A percentile compares a stretch with the other conserved stretches of the same genome.
These are phyloP conservation scores for Penicillium sp. DNA, from an alignment of 2,329 filamentous ascomycete species.

Conservation along the genomic window DNA sequence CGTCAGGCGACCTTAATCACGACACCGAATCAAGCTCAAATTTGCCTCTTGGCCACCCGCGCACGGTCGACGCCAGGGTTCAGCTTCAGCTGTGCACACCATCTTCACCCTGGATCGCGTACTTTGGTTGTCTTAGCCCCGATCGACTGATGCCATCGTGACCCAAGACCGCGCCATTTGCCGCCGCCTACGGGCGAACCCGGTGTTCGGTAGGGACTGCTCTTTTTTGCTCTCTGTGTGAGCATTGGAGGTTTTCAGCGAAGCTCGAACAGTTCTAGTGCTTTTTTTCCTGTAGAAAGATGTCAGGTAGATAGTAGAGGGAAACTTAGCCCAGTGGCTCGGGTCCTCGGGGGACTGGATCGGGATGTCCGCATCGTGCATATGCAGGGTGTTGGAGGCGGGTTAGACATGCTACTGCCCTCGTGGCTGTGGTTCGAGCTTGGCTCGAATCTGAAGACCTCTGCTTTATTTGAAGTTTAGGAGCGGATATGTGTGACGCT, in stretches of 20 bases:
- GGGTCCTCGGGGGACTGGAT: not conserved
- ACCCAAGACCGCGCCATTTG: not conserved
- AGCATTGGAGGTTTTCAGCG: not conserved
- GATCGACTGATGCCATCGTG: slow-evolving; percentile 1
- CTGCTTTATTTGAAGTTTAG: not conserved
- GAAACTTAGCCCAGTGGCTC: not conserved
- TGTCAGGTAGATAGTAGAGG: not conserved
- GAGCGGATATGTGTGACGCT: not conserved
- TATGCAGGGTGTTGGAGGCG: not conserved
- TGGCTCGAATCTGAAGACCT: too few relatives aligned
- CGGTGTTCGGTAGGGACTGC: not conserved
- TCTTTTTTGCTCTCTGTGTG: not conserved
- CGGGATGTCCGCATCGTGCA: slow-evolving; percentile 1
- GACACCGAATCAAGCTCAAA: not conserved
- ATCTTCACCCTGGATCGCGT: slow-evolving; percentile 3
- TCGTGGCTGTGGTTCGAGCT: not conserved
- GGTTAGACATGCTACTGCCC: not conserved
- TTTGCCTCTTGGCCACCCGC: not conserved
- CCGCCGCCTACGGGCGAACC: not conserved
- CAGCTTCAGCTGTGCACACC: not conserved
- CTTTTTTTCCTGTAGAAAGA: not conserved
- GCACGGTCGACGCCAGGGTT: not conserved
- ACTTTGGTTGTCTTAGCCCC: not conserved
- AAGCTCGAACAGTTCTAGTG: not conserved
- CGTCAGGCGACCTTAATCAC: slow-evolving; percentile 7